These are phyloP conservation scores for Sonneratia alba DNA, from an alignment of 345 rosid species.

Conservation along the genomic window DNA sequence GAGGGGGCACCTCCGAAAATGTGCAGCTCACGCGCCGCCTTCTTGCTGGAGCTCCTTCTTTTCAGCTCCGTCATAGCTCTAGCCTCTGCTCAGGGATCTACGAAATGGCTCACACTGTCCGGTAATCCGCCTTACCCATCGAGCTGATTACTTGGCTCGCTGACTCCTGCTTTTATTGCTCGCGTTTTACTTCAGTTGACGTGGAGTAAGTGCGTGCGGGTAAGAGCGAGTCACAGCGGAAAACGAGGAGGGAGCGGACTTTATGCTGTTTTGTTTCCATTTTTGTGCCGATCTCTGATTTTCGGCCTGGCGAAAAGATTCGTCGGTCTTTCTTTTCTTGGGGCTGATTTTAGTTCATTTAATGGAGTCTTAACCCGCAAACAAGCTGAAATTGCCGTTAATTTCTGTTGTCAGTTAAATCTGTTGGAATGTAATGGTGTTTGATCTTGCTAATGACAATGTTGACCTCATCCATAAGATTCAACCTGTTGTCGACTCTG, in stretches of 20 bases:
- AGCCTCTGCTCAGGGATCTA: constrained; percentile 29
- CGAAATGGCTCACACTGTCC: constrained; percentile 8
- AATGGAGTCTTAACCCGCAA: not conserved
- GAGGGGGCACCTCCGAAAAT: constrained; percentile 32
- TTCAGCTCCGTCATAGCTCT: constrained; percentile 22
- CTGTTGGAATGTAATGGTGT: not conserved
- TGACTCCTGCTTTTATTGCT: not conserved
- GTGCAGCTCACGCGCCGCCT: constrained; percentile 22
- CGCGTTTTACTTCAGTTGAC: not conserved
- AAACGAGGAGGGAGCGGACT: not conserved
- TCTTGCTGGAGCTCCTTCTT: constrained; percentile 17
- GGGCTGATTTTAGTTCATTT: not conserved
- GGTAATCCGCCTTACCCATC: constrained; percentile 3
- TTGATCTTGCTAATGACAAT: too few species aligned
- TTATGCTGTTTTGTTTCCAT: not conserved
- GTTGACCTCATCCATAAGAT: too few species aligned
- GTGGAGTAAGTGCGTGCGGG: not conserved
- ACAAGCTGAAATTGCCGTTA: not conserved
- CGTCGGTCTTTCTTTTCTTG: not conserved
- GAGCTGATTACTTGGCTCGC: not conserved
- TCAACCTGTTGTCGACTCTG: too few species aligned
- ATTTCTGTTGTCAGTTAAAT: not conserved
- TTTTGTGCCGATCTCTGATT: not conserved
- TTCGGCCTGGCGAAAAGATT: not conserved
- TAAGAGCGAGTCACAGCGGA: not conserved